Percentiles rank a stretch among this genome's conserved stretches.
Evolutionary conservation across 148 eudicot genomes (phyloP).

Genomic region (Cornus florida): DNA sequence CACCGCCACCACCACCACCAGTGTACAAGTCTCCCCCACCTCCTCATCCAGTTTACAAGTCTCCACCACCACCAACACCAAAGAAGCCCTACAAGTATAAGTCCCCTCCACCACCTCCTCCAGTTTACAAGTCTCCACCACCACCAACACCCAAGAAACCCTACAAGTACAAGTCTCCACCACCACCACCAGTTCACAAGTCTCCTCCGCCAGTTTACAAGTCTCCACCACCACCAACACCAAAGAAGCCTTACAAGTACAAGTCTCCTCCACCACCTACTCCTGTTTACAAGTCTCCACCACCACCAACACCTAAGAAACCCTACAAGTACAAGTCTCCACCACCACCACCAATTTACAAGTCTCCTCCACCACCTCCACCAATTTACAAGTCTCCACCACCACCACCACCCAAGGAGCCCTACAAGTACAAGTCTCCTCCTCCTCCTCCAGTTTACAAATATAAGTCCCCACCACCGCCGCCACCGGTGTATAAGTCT

Average conservation of each 20-base stretch:
- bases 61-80: constrained; percentile 23
- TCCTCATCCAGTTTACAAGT: constrained; percentile 8
- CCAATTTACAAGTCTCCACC: constrained; percentile 26
- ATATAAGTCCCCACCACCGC: constrained; percentile 30
- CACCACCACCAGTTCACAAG: constrained; percentile 23
- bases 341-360: constrained; percentile 19
- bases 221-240: constrained; percentile 18
- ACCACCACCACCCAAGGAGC: not conserved
- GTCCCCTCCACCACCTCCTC: constrained; percentile 25
- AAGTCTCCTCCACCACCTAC: constrained; percentile 33
- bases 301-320: constrained; percentile 16
- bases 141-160: constrained; percentile 1
- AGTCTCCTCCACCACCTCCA: constrained; percentile 25
- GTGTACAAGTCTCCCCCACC: constrained; percentile 34
- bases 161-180: constrained; percentile 5
- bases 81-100: constrained; percentile 4
- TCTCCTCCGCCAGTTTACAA: constrained; percentile 19
- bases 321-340: constrained; percentile 10
- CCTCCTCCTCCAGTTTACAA: constrained; percentile 27
- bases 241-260: not conserved
- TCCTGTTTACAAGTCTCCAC: constrained; percentile 26
- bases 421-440: not conserved
- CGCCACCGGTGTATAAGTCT: constrained; percentile 5
- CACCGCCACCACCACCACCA: constrained; percentile 15
- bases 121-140: constrained; percentile 23